phyloP scores from a whole-genome alignment of 2,329 filamentous ascomycete genomes.

The Corinectria fuckeliana region DNA sequence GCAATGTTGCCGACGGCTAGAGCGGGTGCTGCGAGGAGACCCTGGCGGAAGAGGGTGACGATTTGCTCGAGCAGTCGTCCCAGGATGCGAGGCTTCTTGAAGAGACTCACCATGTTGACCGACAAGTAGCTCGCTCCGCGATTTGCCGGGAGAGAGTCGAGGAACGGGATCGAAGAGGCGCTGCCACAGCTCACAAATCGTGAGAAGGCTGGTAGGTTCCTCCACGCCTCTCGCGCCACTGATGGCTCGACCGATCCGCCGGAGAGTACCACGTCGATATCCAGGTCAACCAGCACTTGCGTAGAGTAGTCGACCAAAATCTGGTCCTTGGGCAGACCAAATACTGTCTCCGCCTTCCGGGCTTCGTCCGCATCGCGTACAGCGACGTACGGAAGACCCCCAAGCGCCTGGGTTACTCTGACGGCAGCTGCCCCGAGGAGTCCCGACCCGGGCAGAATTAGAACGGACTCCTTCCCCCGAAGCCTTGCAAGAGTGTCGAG shows the following conservation, averaged over 20 bases:
- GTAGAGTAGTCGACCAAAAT: background rate
- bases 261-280: background rate
- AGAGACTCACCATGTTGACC: too few species aligned
- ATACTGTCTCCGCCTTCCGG: background rate
- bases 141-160: too few species aligned
- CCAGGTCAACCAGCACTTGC: background rate
- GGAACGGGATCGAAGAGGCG: too few species aligned
- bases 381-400: background rate
- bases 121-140: too few species aligned
- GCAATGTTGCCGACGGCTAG: too few species aligned
- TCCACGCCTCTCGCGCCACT: background rate
- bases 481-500: background rate
- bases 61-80: too few species aligned
- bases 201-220: background rate
- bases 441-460: background rate
- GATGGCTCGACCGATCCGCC: background rate
- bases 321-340: background rate
- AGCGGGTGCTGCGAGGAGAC: too few species aligned
- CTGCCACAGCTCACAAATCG: background rate
- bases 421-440: background rate
- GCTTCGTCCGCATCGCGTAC: background rate
- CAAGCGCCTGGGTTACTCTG: background rate
- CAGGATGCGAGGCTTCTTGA: too few species aligned
- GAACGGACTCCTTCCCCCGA: background rate
- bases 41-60: too few species aligned